Conservation (phyloP, 495 filamentous ascomycete species). For the Neurospora sp. region DNA sequence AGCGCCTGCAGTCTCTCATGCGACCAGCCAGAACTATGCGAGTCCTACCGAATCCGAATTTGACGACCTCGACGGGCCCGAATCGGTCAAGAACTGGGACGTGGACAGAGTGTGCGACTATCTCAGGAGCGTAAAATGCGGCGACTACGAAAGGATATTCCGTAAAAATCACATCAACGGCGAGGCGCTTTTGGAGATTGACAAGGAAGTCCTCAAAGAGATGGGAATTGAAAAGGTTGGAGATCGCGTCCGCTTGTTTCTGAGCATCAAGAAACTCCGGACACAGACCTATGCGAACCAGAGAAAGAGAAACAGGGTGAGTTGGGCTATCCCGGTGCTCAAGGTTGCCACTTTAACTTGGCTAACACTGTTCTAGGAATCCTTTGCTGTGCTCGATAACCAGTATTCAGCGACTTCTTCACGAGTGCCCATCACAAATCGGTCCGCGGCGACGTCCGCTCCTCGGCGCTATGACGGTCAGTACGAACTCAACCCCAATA, state of each 20-base stretch:
- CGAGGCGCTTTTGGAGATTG: constrained; percentile 91
- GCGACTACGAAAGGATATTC: constrained; percentile 87
- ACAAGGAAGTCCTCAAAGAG: constrained; percentile 91
- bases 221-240: constrained; percentile 98
- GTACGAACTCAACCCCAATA: constrained; percentile 34
- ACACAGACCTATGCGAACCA: constrained; percentile 74
- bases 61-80: constrained; percentile 56
- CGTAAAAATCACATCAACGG: constrained; percentile 92
- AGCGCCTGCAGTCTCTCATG: constrained; percentile 39
- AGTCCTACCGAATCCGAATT: constrained; percentile 95
- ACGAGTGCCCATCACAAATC: constrained; percentile 40
- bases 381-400: constrained; percentile 57
- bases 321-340: constrained; percentile 25
- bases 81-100: constrained; percentile 67
- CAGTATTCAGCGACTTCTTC: constrained; percentile 59
- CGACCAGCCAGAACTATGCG: constrained; percentile 56
- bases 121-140: constrained; percentile 79
- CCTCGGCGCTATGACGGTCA: constrained; percentile 58
- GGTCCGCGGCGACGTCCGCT: constrained; percentile 34
- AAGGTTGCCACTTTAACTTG: constrained; percentile 13
- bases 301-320: constrained; percentile 78
- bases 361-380: constrained; percentile 42
- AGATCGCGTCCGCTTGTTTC: constrained; percentile 89
- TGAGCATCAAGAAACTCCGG: constrained; percentile 84
- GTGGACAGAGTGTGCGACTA: constrained; percentile 86